phyloP scores from a whole-genome alignment of 2,329 filamentous ascomycete species.

The Colletotrichum tabaci region DNA sequence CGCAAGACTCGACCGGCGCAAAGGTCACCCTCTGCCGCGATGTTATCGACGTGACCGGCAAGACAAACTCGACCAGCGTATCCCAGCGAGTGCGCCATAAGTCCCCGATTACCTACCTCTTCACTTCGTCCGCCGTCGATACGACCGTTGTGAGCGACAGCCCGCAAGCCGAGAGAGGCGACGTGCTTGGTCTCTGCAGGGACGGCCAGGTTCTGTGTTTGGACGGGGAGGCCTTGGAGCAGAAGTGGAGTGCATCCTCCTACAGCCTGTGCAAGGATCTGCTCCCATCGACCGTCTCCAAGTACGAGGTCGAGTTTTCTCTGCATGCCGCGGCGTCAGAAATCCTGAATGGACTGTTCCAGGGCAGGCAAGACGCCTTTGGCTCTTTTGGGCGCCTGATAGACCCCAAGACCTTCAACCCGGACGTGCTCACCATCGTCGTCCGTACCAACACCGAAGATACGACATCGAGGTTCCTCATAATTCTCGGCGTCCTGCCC shows the following conservation, averaged over 20 bases:
- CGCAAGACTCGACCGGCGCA: conserved; percentile 61
- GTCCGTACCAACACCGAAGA: conserved; percentile 51
- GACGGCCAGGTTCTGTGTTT: conserved; percentile 75
- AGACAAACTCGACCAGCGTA: conserved; percentile 66
- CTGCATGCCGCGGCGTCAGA: conserved; percentile 63
- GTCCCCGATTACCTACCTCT: conserved; percentile 60
- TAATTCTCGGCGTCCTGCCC: conserved; percentile 51
- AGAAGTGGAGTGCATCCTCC: conserved; percentile 63
- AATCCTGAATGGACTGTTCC: conserved; percentile 69
- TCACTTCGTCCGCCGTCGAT: conserved; percentile 50
- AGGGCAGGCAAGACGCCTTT: conserved; percentile 67
- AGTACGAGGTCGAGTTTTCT: conserved; percentile 65
- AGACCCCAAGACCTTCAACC: conserved; percentile 59
- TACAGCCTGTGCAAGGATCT: conserved; percentile 60
- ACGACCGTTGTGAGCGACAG: conserved; percentile 15
- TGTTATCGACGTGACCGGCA: conserved; percentile 64
- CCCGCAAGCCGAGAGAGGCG: conserved; percentile 43
- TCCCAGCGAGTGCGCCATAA: conserved; percentile 53
- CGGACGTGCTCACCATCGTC: conserved; percentile 70
- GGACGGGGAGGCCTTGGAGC: conserved; percentile 67
- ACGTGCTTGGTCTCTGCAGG: conserved; percentile 70
- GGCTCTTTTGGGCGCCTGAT: conserved; percentile 65
- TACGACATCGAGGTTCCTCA: conserved; percentile 49
- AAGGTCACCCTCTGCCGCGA: conserved; percentile 75
- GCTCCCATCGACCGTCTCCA: conserved; percentile 49